Evolutionary conservation across 768 basidiomycete genomes (phyloP).

Genomic region (Mycena haematopus): DNA sequence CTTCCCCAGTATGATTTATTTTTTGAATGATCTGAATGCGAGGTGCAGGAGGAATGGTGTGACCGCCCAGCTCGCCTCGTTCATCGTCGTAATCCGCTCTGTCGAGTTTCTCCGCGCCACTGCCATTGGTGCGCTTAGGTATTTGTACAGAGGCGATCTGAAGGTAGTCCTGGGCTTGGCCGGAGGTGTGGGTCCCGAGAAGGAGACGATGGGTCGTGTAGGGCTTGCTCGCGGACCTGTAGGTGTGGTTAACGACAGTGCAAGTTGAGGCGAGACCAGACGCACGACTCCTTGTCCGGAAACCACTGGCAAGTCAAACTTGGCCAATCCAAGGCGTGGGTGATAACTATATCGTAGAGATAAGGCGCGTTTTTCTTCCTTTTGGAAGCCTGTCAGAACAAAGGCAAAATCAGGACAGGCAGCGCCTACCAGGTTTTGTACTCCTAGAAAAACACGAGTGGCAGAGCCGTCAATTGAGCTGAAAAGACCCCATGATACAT

Average conservation of each 20-base stretch:
- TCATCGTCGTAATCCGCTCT: constrained; percentile 88
- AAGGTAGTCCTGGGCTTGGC: constrained; percentile 91
- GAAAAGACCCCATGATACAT: constrained; percentile 24
- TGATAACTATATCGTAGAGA: constrained; percentile 96
- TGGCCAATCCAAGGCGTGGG: constrained; percentile 98
- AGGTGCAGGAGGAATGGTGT: constrained; percentile 83
- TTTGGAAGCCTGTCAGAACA: constrained; percentile 19
- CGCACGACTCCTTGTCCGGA: constrained; percentile 93
- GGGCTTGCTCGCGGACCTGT: constrained; percentile 89
- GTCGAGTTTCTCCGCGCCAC: constrained; percentile 79
- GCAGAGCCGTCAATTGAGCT: not conserved
- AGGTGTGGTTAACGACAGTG: not conserved
- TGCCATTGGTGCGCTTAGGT: constrained; percentile 78
- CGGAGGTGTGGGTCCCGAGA: constrained; percentile 97
- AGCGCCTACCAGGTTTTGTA: constrained; percentile 79
- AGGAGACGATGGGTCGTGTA: constrained; percentile 94
- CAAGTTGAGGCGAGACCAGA: constrained; percentile 14
- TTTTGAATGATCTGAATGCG: constrained; percentile 90
- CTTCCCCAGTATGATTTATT: constrained; percentile 95
- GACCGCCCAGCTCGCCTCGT: constrained; percentile 92
- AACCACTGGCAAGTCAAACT: constrained; percentile 99
- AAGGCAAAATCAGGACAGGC: not conserved
- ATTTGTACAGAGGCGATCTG: constrained; percentile 95
- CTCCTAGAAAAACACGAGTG: constrained; percentile 53
- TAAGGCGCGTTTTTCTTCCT: constrained; percentile 99